phyloP scores from a whole-genome alignment of 2,329 filamentous ascomycete species.

The Hymenotorrendiella dingleyae region DNA sequence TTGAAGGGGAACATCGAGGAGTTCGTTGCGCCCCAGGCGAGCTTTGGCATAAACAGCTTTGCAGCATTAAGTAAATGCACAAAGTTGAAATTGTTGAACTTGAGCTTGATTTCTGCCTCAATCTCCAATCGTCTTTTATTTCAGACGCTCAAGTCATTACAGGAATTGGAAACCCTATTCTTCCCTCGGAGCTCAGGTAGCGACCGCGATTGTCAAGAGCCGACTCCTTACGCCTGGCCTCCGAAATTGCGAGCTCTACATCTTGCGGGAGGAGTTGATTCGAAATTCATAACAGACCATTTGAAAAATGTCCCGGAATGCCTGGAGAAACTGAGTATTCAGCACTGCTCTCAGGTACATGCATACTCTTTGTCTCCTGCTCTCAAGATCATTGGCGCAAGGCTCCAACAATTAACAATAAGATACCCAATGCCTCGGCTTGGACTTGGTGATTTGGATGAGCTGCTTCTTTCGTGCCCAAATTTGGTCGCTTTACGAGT shows the following conservation, averaged over 20 bases:
- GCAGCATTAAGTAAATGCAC: constrained; percentile 31
- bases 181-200: constrained; percentile 28
- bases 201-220: constrained; percentile 8
- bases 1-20: constrained; percentile 30
- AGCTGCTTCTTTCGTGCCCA: constrained; percentile 22
- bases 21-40: constrained; percentile 31
- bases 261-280: constrained; percentile 28
- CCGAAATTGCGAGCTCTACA: constrained; percentile 28
- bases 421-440: constrained; percentile 29
- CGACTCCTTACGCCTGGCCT: constrained; percentile 25
- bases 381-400: constrained; percentile 21
- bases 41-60: constrained; percentile 31
- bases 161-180: constrained; percentile 26
- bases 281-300: constrained; percentile 24
- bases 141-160: constrained; percentile 26
- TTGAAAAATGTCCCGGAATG: constrained; percentile 17
- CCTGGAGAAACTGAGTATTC: constrained; percentile 27
- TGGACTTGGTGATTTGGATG: constrained; percentile 19
- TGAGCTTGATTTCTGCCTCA: constrained; percentile 29
- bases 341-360: constrained; percentile 28
- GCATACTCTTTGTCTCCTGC: constrained; percentile 14
- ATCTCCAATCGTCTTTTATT: constrained; percentile 29
- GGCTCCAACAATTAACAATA: constrained; percentile 28
- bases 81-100: constrained; percentile 25
- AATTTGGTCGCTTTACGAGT: constrained; percentile 24